These are phyloP conservation scores for Pseudofabraea citricarpa DNA, from an alignment of 2,329 filamentous ascomycete species.

Conservation along the genomic window DNA sequence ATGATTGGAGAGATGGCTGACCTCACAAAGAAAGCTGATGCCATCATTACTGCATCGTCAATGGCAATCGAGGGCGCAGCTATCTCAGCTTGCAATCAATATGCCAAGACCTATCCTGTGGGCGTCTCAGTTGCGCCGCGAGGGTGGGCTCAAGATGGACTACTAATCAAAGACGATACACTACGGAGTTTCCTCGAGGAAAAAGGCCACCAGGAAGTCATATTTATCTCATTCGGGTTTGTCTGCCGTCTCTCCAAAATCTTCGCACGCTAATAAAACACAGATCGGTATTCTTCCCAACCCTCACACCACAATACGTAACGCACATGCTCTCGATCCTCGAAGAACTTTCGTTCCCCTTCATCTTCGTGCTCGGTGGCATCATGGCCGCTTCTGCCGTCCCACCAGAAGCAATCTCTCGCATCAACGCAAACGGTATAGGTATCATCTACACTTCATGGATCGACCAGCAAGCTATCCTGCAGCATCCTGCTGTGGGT, in stretches of 20 bases:
- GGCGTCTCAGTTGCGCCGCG: conserved; percentile 3
- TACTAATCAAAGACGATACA: conserved; percentile 1
- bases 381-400: not conserved
- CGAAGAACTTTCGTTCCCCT: not conserved
- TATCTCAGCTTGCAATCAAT: not conserved
- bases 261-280: not conserved
- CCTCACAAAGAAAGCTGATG: conserved; percentile 1
- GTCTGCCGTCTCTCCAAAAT: not conserved
- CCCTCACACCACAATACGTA: conserved; percentile 1
- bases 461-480: conserved; percentile 7
- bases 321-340: conserved; percentile 1
- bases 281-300: conserved; percentile 5
- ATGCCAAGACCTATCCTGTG: conserved; percentile 2
- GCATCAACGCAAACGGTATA: conserved; percentile 4
- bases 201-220: not conserved
- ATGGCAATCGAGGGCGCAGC: not conserved
- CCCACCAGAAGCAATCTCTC: not conserved
- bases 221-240: conserved; percentile 7
- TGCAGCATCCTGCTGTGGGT: conserved; percentile 2
- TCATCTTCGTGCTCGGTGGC: conserved; percentile 7
- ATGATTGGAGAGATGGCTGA: conserved; percentile 1
- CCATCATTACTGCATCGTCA: conserved; percentile 3
- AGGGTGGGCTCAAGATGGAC: not conserved
- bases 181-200: conserved; percentile 2
- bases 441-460: conserved; percentile 3